These are phyloP conservation scores for Boletellus ananas DNA, from an alignment of 768 basidiomycete genomes.

Conservation along the genomic window DNA sequence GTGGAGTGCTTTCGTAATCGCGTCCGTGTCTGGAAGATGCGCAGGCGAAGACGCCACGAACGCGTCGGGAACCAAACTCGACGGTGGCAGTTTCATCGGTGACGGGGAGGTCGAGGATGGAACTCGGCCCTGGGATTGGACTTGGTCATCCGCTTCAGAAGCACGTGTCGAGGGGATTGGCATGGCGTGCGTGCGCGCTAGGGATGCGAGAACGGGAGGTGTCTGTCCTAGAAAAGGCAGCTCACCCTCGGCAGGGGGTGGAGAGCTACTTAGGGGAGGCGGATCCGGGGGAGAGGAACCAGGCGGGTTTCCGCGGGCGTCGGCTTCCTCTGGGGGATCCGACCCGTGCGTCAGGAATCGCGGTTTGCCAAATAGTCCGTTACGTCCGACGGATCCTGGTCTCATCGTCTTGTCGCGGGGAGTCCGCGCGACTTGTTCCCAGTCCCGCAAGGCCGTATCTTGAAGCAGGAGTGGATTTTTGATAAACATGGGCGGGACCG, in stretches of 20 bases:
- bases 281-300: constrained; percentile 13
- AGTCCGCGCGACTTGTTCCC: background rate
- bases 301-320: background rate
- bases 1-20: constrained; percentile 56
- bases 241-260: constrained; percentile 6
- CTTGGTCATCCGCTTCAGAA: constrained; percentile 25
- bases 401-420: background rate
- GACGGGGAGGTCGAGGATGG: constrained; percentile 58
- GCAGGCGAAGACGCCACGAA: constrained; percentile 20
- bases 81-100: constrained; percentile 45
- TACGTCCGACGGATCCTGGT: background rate
- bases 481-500: constrained; percentile 14
- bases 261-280: constrained; percentile 32
- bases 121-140: constrained; percentile 35
- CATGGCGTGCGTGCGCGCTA: background rate
- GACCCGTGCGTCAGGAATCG: constrained; percentile 27
- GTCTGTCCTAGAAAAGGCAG: background rate
- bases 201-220: background rate
- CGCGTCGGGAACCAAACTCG: constrained; percentile 13
- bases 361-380: constrained; percentile 33
- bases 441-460: constrained; percentile 6
- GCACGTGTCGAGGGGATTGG: constrained; percentile 9
- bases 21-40: constrained; percentile 40
- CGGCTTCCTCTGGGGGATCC: constrained; percentile 17
- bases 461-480: constrained; percentile 21